Evolutionary conservation across 345 rosid species (phyloP).

Genomic region (Atalantia buxifolia): DNA sequence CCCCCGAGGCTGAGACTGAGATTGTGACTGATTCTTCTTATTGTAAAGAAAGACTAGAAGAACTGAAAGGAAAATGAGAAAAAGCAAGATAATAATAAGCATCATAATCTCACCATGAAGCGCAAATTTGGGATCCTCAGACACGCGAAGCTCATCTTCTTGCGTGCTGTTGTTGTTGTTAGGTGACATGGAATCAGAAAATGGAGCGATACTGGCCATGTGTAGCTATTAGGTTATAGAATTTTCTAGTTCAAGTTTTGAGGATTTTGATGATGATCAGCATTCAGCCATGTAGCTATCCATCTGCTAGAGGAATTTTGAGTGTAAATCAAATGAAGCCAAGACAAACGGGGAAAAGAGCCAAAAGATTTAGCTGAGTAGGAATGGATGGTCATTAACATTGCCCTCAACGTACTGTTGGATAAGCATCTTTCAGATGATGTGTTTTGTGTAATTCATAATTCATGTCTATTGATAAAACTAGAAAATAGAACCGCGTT

Average conservation of each 20-base stretch:
- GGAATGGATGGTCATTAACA: neutral
- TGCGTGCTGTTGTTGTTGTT: neutral
- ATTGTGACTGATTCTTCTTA: conserved; percentile 11
- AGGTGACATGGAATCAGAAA: conserved; percentile 1
- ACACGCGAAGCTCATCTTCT: conserved; percentile 20
- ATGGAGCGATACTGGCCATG: neutral
- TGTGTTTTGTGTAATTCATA: neutral
- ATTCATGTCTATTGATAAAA: neutral
- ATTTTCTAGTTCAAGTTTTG: neutral
- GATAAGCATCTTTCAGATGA: neutral
- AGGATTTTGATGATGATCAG: too few relatives aligned
- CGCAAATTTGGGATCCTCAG: conserved; percentile 40
- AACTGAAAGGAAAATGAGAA: conserved; percentile 23
- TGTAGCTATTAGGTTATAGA: neutral
- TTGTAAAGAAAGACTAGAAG: conserved; percentile 19
- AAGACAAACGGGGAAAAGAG: too few relatives aligned
- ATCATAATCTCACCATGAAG: conserved; percentile 49
- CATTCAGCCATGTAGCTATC: too few relatives aligned
- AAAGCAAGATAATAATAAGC: conserved; percentile 34
- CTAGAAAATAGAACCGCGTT: too few relatives aligned
- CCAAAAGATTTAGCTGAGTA: too few relatives aligned
- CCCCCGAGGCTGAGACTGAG: neutral
- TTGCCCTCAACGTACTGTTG: neutral
- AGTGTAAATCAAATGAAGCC: neutral
- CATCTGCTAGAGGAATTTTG: neutral